These are phyloP conservation scores for Umbelopsis isabellina DNA, from an alignment of 192 early-diverging fungal genomes.

Conservation along the genomic window DNA sequence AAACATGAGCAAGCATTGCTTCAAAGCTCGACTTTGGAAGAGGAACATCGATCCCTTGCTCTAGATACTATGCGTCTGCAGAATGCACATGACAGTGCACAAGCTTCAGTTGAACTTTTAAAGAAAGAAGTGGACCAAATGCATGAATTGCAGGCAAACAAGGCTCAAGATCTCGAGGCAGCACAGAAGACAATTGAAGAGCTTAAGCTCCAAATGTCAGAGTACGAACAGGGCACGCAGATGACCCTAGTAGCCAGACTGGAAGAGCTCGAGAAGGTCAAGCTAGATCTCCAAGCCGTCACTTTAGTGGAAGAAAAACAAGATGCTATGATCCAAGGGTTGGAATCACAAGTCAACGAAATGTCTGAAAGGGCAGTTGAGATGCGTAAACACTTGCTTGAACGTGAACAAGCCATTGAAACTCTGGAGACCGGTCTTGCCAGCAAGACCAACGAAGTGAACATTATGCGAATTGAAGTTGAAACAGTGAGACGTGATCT, in stretches of 20 bases:
- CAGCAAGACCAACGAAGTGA: slow-evolving; percentile 10
- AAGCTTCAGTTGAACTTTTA: background rate
- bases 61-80: background rate
- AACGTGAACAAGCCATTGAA: slow-evolving; percentile 23
- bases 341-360: slow-evolving; percentile 35
- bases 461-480: slow-evolving; percentile 26
- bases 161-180: background rate
- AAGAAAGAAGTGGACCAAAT: slow-evolving; percentile 3
- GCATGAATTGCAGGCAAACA: slow-evolving; percentile 10
- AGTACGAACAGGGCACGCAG: slow-evolving; percentile 35
- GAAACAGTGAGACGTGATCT: slow-evolving; percentile 29
- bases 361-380: slow-evolving; percentile 26
- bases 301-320: slow-evolving; percentile 38
- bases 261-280: slow-evolving; percentile 35
- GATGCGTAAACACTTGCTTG: slow-evolving; percentile 28
- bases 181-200: slow-evolving; percentile 13
- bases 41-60: background rate
- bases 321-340: slow-evolving; percentile 32
- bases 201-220: slow-evolving; percentile 28
- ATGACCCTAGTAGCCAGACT: slow-evolving; percentile 27
- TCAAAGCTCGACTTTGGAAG: background rate
- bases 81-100: background rate
- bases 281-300: slow-evolving; percentile 31
- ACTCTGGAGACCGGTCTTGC: slow-evolving; percentile 21
- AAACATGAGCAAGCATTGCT: background rate